Evolutionary conservation across 108 stramenopile species (phyloP), one percentile per base, ranked within the genome.

Genomic region (Seminavis robusta): DNA sequence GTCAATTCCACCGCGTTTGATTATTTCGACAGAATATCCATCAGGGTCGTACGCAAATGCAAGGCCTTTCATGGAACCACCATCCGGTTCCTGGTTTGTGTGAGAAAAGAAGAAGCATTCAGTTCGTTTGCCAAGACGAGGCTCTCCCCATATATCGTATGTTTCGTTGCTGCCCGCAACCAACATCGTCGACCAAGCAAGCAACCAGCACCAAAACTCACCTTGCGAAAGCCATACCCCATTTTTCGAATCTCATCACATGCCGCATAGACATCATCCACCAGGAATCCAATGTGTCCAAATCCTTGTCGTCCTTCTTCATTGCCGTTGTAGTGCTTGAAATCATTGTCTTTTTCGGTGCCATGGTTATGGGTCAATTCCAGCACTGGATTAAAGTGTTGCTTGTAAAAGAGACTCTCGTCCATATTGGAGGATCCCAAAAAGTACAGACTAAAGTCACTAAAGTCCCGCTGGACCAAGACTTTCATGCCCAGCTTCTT

Each of bases 361-460:
- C 95, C 97, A 67, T 98, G 94, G 69, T 95, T 95, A 57, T 95
- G 92, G 0, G 97, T 98, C 36, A 98, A 69, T 63, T 98, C 97
- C 60, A 95, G 59, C 4, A 94, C 76, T 11, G 88, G 86, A 36
- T 80, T 73, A 56, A 86, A 84, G 37, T 74, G 52, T 8, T 78
- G 55, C 31, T 77, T 67, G 38, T 56, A 69, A 33, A 61, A 59
- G 15, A 71, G 42, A 24, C 33, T 56, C 23, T 58, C 34, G 56
- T 71, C 84, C 16, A 72, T 77, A 55, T 67, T 70, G 25, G 79
- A 62, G 24, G 75, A 74, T 9, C 77, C 91, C 69, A 99, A 74
- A 69, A 99, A 99, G 77, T 91, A 99, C 25, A 95, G 68, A 37
- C 84, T 89, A 67, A 99, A 99, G 42, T 81, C 76, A n/a, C 61